Conservation (phyloP, 2,329 filamentous ascomycete genomes). For the Cladosporium sp. region DNA sequence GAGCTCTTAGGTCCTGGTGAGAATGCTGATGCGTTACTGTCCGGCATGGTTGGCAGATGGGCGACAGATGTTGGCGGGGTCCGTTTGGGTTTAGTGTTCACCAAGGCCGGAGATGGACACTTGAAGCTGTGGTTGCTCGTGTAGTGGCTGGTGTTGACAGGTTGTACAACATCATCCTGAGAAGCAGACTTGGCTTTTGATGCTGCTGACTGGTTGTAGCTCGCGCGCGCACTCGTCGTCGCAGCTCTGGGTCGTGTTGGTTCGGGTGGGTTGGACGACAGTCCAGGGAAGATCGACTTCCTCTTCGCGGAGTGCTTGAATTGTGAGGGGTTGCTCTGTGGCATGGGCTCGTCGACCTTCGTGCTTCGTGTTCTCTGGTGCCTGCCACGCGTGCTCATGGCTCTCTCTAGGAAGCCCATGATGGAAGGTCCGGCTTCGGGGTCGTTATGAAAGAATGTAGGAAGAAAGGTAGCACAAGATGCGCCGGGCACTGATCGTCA, state of each 20-base stretch:
- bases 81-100: slow-evolving; percentile 5
- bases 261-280: background rate
- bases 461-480: slow-evolving; percentile 3
- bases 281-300: slow-evolving; percentile 16
- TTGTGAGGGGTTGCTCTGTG: background rate
- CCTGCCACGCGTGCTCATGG: slow-evolving; percentile 9
- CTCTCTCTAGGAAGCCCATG: slow-evolving; percentile 15
- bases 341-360: slow-evolving; percentile 1
- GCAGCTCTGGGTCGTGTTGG: background rate
- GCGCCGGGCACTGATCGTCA: slow-evolving; percentile 10
- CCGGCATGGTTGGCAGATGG: background rate
- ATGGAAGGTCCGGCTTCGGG: background rate
- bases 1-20: background rate
- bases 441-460: background rate
- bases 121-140: slow-evolving; percentile 29
- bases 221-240: background rate
- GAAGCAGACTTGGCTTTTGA: background rate
- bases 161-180: background rate
- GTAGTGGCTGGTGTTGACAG: slow-evolving; percentile 25
- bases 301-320: slow-evolving; percentile 6
- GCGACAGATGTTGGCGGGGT: slow-evolving; percentile 2
- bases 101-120: slow-evolving; percentile 25
- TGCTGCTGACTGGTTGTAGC: background rate
- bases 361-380: slow-evolving; percentile 10
- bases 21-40: background rate